A percentile compares a stretch with the other conserved stretches of the same genome.
phyloP scores from a whole-genome alignment of 495 filamentous ascomycete genomes.

The Aspergillus funiculosus region DNA sequence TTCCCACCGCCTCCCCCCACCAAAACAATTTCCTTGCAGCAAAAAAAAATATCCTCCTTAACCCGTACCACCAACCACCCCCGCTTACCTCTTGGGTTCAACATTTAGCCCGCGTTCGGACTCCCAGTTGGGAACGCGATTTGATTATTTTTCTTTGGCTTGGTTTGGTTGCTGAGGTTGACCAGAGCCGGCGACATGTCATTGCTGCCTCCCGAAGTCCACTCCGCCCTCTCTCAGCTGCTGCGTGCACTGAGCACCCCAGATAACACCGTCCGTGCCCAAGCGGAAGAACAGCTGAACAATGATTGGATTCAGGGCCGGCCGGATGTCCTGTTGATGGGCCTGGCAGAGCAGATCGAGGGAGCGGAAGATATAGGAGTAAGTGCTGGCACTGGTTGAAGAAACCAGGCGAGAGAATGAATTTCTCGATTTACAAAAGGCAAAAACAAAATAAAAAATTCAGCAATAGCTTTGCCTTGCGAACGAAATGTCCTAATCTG shows the following conservation, averaged over 20 bases:
- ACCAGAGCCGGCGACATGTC: slow-evolving; percentile 58
- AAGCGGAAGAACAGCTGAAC: slow-evolving; percentile 84
- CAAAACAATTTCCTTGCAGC: slow-evolving; percentile 17
- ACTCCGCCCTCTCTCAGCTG: slow-evolving; percentile 75
- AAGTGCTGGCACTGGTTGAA: slow-evolving; percentile 31
- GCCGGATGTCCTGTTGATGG: slow-evolving; percentile 86
- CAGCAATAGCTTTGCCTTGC: not conserved
- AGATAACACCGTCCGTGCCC: slow-evolving; percentile 77
- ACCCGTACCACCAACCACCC: slow-evolving; percentile 11
- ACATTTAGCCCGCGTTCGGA: slow-evolving; percentile 11
- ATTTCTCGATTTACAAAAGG: too few relatives aligned
- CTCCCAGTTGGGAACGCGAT: slow-evolving; percentile 12
- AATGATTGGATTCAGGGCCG: slow-evolving; percentile 76
- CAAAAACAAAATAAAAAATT: too few relatives aligned
- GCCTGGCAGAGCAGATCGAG: slow-evolving; percentile 85
- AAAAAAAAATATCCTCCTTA: slow-evolving; percentile 20
- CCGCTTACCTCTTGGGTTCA: slow-evolving; percentile 21
- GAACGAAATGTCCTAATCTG: slow-evolving; percentile 7
- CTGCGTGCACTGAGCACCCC: slow-evolving; percentile 80
- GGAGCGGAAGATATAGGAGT: slow-evolving; percentile 62
- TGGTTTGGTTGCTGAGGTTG: slow-evolving; percentile 14
- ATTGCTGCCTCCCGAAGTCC: slow-evolving; percentile 72
- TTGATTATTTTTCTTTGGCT: slow-evolving; percentile 7
- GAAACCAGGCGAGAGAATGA: not conserved
- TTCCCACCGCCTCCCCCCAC: slow-evolving; percentile 28